Conservation (phyloP, 1,139 yeast genomes). For the Lodderomyces orthopsilosis region DNA sequence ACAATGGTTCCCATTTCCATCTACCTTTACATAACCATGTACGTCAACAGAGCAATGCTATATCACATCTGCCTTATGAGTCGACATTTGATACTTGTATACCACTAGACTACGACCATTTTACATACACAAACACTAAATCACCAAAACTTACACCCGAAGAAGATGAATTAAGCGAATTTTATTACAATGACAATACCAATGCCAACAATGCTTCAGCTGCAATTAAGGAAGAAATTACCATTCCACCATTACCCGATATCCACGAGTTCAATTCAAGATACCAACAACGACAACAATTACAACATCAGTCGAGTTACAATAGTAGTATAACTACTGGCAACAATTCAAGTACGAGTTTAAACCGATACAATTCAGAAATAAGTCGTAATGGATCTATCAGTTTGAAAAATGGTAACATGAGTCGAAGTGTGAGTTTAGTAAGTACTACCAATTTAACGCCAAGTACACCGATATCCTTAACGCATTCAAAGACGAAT, state of each 20-base stretch:
- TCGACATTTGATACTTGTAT: background rate
- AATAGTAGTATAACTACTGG: background rate
- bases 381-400: background rate
- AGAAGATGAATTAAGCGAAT: background rate
- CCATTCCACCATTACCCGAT: conserved; percentile 6
- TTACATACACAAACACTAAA: background rate
- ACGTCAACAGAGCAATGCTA: background rate
- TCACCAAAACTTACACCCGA: background rate
- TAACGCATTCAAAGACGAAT: conserved; percentile 2
- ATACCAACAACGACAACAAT: background rate
- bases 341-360: background rate
- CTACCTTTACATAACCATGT: background rate
- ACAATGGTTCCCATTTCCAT: background rate
- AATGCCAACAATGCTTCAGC: background rate
- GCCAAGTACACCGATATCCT: background rate
- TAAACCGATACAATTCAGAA: background rate
- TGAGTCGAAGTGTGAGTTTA: background rate
- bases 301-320: background rate
- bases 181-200: background rate
- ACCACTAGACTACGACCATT: background rate
- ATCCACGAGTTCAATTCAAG: background rate
- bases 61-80: background rate
- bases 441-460: background rate
- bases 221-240: background rate
- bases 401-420: background rate